A percentile compares a stretch with the other conserved stretches of the same genome.
Evolutionary conservation across 192 early-diverging fungal species (phyloP).

Genomic region (Allomyces macrogynus): DNA sequence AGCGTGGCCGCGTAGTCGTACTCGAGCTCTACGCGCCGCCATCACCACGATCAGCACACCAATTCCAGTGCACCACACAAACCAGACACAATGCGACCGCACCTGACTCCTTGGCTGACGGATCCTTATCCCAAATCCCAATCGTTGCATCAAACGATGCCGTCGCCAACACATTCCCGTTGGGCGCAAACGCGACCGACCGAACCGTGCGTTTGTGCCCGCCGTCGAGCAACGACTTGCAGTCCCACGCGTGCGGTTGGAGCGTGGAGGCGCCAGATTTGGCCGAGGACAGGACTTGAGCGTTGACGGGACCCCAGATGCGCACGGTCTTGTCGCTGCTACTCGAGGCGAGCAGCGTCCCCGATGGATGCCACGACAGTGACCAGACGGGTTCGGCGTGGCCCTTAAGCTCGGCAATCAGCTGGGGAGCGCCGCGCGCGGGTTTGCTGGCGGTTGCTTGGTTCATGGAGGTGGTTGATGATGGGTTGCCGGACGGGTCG

Average conservation of each 20-base stretch:
- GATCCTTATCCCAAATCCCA: constrained; percentile 67
- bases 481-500: too few relatives aligned
- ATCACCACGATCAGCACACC: neutral
- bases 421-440: too few relatives aligned
- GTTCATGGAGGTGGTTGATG: too few relatives aligned
- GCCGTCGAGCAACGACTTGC: constrained; percentile 51
- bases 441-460: too few relatives aligned
- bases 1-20: constrained; percentile 83
- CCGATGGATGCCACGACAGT: constrained; percentile 61
- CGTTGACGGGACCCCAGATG: constrained; percentile 42
- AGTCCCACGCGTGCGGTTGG: constrained; percentile 32
- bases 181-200: constrained; percentile 60
- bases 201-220: constrained; percentile 85
- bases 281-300: constrained; percentile 1
- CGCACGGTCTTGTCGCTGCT: constrained; percentile 73
- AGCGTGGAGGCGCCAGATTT: neutral
- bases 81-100: neutral
- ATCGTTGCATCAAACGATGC: constrained; percentile 86
- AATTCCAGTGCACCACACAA: neutral
- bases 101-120: constrained; percentile 3
- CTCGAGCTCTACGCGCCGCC: constrained; percentile 10
- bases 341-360: constrained; percentile 55
- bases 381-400: constrained; percentile 77
- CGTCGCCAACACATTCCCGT: constrained; percentile 49
- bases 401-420: constrained; percentile 12